Evolutionary conservation across 148 eudicot genomes (phyloP).

Genomic region (Cornus florida): DNA sequence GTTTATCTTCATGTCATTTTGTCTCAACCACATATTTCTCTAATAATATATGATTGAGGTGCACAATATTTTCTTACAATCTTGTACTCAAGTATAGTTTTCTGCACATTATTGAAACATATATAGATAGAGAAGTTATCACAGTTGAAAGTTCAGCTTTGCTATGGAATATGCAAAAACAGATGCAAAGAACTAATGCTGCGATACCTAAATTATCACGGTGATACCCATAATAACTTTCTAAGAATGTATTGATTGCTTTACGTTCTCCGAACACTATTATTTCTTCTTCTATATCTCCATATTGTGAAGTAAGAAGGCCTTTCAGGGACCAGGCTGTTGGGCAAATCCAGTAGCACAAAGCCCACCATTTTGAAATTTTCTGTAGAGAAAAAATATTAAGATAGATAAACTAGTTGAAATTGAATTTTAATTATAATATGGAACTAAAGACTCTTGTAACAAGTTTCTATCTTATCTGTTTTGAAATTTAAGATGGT

Average conservation of each 20-base stretch:
- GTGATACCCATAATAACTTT: slow-evolving; percentile 17
- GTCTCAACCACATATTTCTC: too few species aligned
- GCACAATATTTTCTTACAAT: too few species aligned
- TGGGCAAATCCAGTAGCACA: slow-evolving; percentile 22
- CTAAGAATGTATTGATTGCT: slow-evolving; percentile 15
- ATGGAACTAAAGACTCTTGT: too few species aligned
- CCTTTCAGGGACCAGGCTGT: slow-evolving; percentile 12
- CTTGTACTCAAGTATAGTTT: neutral
- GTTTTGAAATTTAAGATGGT: too few species aligned
- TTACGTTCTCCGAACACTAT: slow-evolving; percentile 6
- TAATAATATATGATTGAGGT: too few species aligned
- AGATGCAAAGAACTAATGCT: slow-evolving; percentile 21
- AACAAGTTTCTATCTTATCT: too few species aligned
- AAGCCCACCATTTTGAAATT: slow-evolving; percentile 13
- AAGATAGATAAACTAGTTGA: too few species aligned
- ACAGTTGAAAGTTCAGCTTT: neutral
- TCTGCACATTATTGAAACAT: neutral
- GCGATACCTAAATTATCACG: slow-evolving; percentile 3
- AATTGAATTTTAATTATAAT: too few species aligned
- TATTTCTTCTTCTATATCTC: slow-evolving; percentile 16
- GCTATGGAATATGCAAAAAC: slow-evolving; percentile 15
- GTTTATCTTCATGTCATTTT: too few species aligned
- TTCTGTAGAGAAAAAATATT: neutral
- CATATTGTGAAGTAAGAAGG: slow-evolving; percentile 18
- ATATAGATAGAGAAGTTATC: neutral